A percentile compares a stretch with the other conserved stretches of the same genome.
Evolutionary conservation across 495 filamentous ascomycete genomes (phyloP).

Genomic region (Penicillium argentinense): DNA sequence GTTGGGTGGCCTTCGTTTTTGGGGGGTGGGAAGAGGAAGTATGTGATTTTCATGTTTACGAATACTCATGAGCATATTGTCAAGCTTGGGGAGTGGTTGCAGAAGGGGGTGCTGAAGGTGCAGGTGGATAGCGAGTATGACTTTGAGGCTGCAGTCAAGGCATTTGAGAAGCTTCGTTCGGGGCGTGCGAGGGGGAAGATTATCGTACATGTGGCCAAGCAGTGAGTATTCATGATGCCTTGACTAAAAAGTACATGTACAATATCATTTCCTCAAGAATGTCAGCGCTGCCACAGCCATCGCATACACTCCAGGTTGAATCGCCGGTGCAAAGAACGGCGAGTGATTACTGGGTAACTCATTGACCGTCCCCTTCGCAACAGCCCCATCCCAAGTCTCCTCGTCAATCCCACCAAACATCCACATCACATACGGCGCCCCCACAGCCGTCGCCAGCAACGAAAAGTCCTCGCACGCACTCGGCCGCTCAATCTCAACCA

Average conservation of each 20-base stretch:
- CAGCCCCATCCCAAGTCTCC: slow-evolving; percentile 47
- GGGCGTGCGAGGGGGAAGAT: slow-evolving; percentile 68
- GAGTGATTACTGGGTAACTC: slow-evolving; percentile 58
- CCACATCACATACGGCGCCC: slow-evolving; percentile 56
- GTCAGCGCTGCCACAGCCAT: slow-evolving; percentile 55
- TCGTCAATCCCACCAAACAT: slow-evolving; percentile 53
- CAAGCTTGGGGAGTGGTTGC: slow-evolving; percentile 58
- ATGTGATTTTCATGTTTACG: slow-evolving; percentile 42
- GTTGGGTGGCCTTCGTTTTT: slow-evolving; percentile 54
- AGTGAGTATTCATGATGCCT: too few relatives aligned
- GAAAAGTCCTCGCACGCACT: slow-evolving; percentile 58
- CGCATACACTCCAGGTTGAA: slow-evolving; percentile 59
- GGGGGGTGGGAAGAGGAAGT: slow-evolving; percentile 63
- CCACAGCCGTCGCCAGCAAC: slow-evolving; percentile 51
- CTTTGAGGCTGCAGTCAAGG: slow-evolving; percentile 64
- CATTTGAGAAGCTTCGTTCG: slow-evolving; percentile 62
- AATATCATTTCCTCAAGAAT: slow-evolving; percentile 17
- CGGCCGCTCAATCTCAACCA: slow-evolving; percentile 24
- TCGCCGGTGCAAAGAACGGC: slow-evolving; percentile 57
- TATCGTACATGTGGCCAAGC: slow-evolving; percentile 54
- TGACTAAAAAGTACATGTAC: too few relatives aligned
- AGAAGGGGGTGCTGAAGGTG: slow-evolving; percentile 59
- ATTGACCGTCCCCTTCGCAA: slow-evolving; percentile 38
- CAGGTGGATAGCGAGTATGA: slow-evolving; percentile 60
- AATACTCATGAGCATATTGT: slow-evolving; percentile 47